Evolutionary conservation across 2,329 filamentous ascomycete genomes (phyloP).

Genomic region (Trichoderma hamatum): DNA sequence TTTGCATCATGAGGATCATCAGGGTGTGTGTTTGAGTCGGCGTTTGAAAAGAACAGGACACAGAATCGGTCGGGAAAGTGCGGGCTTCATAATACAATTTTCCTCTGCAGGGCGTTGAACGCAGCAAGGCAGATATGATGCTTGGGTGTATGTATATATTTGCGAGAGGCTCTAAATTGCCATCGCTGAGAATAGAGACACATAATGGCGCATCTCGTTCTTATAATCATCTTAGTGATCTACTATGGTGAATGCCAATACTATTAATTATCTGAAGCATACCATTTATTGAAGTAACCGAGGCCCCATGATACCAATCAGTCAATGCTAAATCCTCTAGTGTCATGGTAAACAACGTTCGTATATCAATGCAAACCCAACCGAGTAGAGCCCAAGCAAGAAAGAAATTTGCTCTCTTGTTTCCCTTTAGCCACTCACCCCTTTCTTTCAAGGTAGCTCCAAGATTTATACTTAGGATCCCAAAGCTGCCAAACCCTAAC

Average conservation of each 20-base stretch:
- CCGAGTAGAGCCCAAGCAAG: no score
- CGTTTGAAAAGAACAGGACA: background rate
- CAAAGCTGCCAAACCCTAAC: no score
- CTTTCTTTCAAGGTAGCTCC: no score
- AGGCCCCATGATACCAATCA: background rate
- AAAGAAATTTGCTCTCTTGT: no score
- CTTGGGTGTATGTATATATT: background rate
- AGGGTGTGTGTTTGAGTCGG: background rate
- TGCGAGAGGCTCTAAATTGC: background rate
- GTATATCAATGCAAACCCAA: no score
- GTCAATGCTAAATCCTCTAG: background rate
- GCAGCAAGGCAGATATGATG: background rate
- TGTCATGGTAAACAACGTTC: no score
- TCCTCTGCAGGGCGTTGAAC: background rate
- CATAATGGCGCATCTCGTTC: background rate
- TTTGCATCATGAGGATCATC: no score
- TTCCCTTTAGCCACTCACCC: no score
- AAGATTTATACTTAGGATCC: no score
- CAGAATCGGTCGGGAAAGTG: background rate
- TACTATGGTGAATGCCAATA: background rate
- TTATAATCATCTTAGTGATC: background rate
- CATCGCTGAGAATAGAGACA: background rate
- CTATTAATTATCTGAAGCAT: background rate
- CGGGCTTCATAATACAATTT: background rate
- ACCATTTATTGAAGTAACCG: background rate